Evolutionary conservation across 225 moss, liverwort and hornwort genomes (phyloP).

Genomic region (Straminergon stramineum): DNA sequence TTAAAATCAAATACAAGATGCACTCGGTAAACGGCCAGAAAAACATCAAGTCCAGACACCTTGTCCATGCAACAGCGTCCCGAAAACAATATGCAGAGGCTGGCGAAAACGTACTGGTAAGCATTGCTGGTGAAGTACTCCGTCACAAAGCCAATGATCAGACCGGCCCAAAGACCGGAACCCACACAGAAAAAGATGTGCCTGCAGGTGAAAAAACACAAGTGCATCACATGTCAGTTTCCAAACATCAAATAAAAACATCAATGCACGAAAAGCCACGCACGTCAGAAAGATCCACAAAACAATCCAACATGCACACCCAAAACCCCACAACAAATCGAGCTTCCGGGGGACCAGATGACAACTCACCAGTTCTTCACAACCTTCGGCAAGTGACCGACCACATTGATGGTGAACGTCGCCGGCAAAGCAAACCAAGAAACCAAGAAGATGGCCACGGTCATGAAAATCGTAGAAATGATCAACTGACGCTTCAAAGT

Average conservation of each 20-base stretch:
- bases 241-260: neutral
- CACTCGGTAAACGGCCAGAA: neutral
- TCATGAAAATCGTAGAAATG: slow-evolving; percentile 74
- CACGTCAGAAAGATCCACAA: neutral
- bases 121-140: slow-evolving; percentile 74
- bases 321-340: neutral
- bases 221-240: neutral
- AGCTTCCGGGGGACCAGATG: no score
- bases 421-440: slow-evolving; percentile 52
- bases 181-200: slow-evolving; percentile 55
- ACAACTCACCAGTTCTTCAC: slow-evolving; percentile 64
- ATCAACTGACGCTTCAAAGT: slow-evolving; percentile 67
- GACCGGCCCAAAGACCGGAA: slow-evolving; percentile 49
- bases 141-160: slow-evolving; percentile 59
- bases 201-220: neutral
- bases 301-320: neutral
- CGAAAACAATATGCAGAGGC: no score
- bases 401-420: slow-evolving; percentile 72
- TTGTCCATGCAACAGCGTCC: neutral
- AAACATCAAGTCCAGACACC: neutral
- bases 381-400: slow-evolving; percentile 44
- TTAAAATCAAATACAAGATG: no score
- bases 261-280: no score
- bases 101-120: slow-evolving; percentile 19
- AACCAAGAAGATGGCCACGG: slow-evolving; percentile 47